Percentiles rank a stretch among this genome's conserved stretches.
phyloP scores from a whole-genome alignment of 352 stramenopile species.

The Phytophthora boehmeriae region DNA sequence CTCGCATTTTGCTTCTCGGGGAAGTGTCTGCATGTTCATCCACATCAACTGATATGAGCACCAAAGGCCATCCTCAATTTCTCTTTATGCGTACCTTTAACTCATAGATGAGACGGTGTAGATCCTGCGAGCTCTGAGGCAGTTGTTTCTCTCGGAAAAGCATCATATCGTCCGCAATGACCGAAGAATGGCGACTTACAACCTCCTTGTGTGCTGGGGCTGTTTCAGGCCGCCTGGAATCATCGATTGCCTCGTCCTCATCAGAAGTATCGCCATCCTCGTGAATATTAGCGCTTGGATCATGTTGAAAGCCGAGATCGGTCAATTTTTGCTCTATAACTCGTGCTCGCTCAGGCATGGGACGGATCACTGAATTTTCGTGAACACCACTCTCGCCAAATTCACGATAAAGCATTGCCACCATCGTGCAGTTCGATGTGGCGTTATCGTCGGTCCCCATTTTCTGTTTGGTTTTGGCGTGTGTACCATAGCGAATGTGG shows the following conservation, averaged over 20 bases:
- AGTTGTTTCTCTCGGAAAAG: conserved; percentile 17
- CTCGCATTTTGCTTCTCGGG: conserved; percentile 45
- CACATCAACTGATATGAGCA: not conserved
- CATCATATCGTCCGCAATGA: conserved; percentile 34
- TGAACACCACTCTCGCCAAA: conserved; percentile 33
- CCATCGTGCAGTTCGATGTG: not conserved
- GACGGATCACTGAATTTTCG: conserved; percentile 3
- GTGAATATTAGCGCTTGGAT: conserved; percentile 16
- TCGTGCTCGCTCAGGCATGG: conserved; percentile 48
- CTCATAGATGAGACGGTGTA: conserved; percentile 69
- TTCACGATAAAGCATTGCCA: conserved; percentile 45
- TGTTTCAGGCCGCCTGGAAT: conserved; percentile 19
- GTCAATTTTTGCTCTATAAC: conserved; percentile 47
- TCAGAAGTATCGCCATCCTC: conserved; percentile 1
- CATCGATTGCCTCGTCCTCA: conserved; percentile 1
- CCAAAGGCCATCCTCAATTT: not conserved
- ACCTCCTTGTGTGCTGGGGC: conserved; percentile 6
- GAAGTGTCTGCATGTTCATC: conserved; percentile 38
- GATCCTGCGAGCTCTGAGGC: conserved; percentile 43
- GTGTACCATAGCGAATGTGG: conserved; percentile 42
- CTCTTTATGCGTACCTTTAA: conserved; percentile 42
- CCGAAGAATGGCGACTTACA: not conserved
- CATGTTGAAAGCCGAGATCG: conserved; percentile 51
- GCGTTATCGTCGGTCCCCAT: not conserved
- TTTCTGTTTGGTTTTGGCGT: not conserved